Conservation (phyloP, 2,329 filamentous ascomycete genomes). For the Thermothelomyces thermophilus region DNA sequence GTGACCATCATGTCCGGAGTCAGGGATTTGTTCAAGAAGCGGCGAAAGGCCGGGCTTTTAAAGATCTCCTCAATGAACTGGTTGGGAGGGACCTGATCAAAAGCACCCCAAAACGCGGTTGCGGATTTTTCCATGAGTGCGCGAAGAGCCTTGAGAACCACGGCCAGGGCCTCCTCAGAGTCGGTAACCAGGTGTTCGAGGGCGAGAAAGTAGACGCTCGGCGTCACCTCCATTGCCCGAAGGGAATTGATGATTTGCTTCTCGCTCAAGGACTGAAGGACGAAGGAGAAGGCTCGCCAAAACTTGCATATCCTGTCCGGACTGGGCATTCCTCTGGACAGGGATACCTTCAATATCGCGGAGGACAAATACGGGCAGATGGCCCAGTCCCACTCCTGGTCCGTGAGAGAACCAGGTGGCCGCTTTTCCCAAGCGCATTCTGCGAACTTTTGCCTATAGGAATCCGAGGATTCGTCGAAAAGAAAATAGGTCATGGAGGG, state of each 20-base stretch:
- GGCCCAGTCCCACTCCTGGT: constrained; percentile 79
- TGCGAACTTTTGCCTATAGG: constrained; percentile 60
- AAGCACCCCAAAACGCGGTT: constrained; percentile 79
- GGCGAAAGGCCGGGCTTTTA: constrained; percentile 58
- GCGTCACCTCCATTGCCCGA: constrained; percentile 71
- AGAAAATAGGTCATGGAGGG: constrained; percentile 82
- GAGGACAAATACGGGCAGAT: constrained; percentile 66
- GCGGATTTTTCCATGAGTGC: constrained; percentile 68
- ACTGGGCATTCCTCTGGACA: constrained; percentile 37
- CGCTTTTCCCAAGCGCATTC: constrained; percentile 61
- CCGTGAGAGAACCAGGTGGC: constrained; percentile 53
- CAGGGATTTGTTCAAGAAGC: constrained; percentile 56
- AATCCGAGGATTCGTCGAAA: constrained; percentile 65
- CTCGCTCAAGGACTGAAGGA: constrained; percentile 67
- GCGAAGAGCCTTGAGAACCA: constrained; percentile 64
- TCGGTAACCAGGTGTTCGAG: constrained; percentile 45
- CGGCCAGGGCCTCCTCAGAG: constrained; percentile 54
- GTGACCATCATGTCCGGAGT: constrained; percentile 45
- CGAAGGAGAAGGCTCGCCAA: constrained; percentile 70
- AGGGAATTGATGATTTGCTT: constrained; percentile 71
- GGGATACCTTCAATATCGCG: constrained; percentile 57
- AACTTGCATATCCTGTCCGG: constrained; percentile 56
- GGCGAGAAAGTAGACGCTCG: constrained; percentile 58
- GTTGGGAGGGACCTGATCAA: constrained; percentile 72
- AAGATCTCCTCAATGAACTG: constrained; percentile 81